phyloP scores from a whole-genome alignment of 805 yeast genomes.

The Blastobotrys robertii region DNA sequence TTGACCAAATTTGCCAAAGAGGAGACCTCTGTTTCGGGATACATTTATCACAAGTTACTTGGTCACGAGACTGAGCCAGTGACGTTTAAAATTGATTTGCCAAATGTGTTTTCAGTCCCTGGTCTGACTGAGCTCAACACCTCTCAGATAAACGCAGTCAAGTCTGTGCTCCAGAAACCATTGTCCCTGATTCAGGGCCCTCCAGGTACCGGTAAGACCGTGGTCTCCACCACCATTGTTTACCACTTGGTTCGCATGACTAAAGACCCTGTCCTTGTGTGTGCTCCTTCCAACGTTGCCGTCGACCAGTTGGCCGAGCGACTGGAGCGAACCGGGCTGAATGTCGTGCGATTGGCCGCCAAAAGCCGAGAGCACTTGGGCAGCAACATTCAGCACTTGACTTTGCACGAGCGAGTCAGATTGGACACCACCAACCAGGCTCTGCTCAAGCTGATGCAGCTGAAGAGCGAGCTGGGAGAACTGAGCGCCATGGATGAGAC shows the following conservation, averaged over 20 bases:
- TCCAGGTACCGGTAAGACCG: constrained; percentile 95
- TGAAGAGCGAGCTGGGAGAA: constrained; percentile 62
- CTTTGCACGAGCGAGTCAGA: constrained; percentile 47
- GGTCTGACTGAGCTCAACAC: constrained; percentile 61
- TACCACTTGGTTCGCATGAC: constrained; percentile 59
- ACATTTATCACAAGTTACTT: constrained; percentile 63
- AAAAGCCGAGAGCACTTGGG: constrained; percentile 74
- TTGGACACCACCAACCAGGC: constrained; percentile 30
- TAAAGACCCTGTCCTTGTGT: constrained; percentile 62
- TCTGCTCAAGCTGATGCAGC: constrained; percentile 45
- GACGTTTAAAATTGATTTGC: constrained; percentile 36
- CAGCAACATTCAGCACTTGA: constrained; percentile 44
- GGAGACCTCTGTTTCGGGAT: constrained; percentile 59
- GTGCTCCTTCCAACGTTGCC: constrained; percentile 95
- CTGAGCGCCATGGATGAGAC: constrained; percentile 45
- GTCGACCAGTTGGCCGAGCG: constrained; percentile 83
- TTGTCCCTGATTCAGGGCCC: constrained; percentile 87
- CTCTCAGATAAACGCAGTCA: constrained; percentile 74
- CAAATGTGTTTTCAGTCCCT: constrained; percentile 51
- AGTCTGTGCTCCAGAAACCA: constrained; percentile 57
- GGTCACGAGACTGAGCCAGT: constrained; percentile 69
- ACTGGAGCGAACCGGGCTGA: constrained; percentile 57
- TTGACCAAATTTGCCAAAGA: constrained; percentile 61
- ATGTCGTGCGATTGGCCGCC: constrained; percentile 71
- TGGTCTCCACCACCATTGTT: constrained; percentile 81